Conservation (phyloP, 768 basidiomycete species). For the Tulasnella calospora region DNA sequence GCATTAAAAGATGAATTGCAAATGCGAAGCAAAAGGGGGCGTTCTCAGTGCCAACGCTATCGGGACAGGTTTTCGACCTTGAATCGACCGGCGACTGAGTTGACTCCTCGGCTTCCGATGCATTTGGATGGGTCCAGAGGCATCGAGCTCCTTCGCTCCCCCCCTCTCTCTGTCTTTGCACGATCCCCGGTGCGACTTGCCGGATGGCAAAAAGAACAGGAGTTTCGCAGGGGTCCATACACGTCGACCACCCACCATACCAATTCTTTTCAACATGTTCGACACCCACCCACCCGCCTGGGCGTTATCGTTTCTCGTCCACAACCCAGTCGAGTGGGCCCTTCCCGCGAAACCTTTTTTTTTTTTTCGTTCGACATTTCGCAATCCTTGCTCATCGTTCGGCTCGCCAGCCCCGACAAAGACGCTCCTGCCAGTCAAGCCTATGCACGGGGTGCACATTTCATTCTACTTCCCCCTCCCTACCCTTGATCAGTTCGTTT, state of each 20-base stretch:
- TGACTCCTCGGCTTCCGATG: neutral
- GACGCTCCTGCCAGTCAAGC: neutral
- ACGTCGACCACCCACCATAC: neutral
- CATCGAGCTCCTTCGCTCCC: neutral
- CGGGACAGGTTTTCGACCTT: neutral
- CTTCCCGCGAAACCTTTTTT: neutral
- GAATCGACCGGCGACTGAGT: slow-evolving; percentile 6
- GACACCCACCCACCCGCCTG: neutral
- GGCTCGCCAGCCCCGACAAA: neutral
- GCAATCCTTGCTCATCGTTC: neutral
- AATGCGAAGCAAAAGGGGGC: neutral
- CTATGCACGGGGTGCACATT: neutral
- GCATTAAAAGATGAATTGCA: neutral
- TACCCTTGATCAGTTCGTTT: neutral
- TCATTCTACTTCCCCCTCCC: neutral
- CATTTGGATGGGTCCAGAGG: neutral
- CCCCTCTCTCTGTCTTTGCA: neutral
- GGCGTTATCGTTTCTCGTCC: neutral
- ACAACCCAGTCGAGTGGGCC: neutral
- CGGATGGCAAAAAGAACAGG: neutral
- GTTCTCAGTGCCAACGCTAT: neutral
- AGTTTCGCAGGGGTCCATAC: neutral
- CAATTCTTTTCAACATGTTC: neutral
- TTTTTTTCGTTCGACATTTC: neutral
- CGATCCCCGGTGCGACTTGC: neutral